phyloP scores from a whole-genome alignment of 768 basidiomycete species.

The Hypsizygus marmoreus region DNA sequence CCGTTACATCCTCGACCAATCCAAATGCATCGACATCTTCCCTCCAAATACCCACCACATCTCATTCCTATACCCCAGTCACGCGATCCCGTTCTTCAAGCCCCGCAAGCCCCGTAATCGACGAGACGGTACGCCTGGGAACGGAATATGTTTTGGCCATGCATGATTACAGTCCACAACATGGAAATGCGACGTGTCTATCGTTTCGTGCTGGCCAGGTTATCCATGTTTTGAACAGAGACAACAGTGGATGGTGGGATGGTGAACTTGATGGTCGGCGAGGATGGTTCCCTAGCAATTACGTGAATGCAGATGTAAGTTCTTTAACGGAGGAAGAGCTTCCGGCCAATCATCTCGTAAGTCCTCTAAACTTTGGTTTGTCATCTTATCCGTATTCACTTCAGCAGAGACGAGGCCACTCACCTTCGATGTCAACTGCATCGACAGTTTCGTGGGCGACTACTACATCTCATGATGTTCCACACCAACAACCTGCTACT shows the following conservation, averaged over 20 bases:
- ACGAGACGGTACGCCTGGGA: conserved; percentile 49
- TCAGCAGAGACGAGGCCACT: conserved; percentile 43
- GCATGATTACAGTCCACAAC: conserved; percentile 84
- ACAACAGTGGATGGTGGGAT: conserved; percentile 97
- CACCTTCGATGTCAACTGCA: conserved; percentile 49
- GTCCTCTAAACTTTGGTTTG: conserved; percentile 22
- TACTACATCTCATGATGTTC: conserved; percentile 36
- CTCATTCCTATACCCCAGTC: conserved; percentile 16
- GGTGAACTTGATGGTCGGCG: conserved; percentile 86
- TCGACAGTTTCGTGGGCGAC: conserved; percentile 59
- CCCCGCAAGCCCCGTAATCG: conserved; percentile 43
- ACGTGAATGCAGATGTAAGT: conserved; percentile 70
- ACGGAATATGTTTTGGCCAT: conserved; percentile 86
- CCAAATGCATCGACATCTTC: conserved; percentile 52
- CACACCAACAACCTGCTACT: conserved; percentile 46
- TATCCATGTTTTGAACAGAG: conserved; percentile 87
- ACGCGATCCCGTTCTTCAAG: conserved; percentile 38
- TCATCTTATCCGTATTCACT: conserved; percentile 10
- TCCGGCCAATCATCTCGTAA: conserved; percentile 44
- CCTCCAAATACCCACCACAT: conserved; percentile 38
- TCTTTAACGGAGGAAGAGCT: conserved; percentile 61
- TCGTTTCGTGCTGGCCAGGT: conserved; percentile 89
- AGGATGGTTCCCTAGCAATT: conserved; percentile 99
- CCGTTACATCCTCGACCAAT: conserved; percentile 57
- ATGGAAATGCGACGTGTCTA: conserved; percentile 77